Percentiles rank a stretch among this genome's conserved stretches.
Conservation (phyloP, 2,329 filamentous ascomycete species). For the Hypomyces rosellus region DNA sequence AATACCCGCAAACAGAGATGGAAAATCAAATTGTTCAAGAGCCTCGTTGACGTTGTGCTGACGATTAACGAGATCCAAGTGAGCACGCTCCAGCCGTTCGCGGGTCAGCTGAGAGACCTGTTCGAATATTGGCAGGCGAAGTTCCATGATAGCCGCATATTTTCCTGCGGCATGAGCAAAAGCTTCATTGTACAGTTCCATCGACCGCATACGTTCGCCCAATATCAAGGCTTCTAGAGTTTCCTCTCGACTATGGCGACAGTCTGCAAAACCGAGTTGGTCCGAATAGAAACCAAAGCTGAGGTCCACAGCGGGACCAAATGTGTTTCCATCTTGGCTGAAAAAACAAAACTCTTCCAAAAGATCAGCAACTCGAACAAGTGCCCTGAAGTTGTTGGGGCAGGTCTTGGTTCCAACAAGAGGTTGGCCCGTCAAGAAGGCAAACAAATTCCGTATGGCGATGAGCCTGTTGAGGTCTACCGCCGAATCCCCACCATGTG, state of each 20-base stretch:
- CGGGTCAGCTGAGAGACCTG: constrained; percentile 65
- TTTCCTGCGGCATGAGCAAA: constrained; percentile 90
- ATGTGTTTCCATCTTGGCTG: constrained; percentile 50
- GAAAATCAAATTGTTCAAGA: constrained; percentile 86
- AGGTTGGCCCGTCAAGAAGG: constrained; percentile 57
- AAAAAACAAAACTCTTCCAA: constrained; percentile 53
- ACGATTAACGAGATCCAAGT: constrained; percentile 70
- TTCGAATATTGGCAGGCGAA: constrained; percentile 62
- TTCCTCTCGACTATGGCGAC: constrained; percentile 76
- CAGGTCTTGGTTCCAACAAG: constrained; percentile 51
- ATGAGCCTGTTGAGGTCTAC: constrained; percentile 49
- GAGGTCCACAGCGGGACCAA: constrained; percentile 53
- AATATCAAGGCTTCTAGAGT: constrained; percentile 85
- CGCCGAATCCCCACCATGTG: constrained; percentile 26
- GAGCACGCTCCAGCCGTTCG: constrained; percentile 74
- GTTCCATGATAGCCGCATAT: constrained; percentile 62
- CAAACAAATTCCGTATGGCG: constrained; percentile 58
- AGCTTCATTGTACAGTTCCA: constrained; percentile 79
- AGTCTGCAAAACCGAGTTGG: constrained; percentile 70
- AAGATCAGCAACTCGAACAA: constrained; percentile 47
- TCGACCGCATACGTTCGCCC: constrained; percentile 77
- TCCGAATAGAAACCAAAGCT: constrained; percentile 72
- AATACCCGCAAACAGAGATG: constrained; percentile 79
- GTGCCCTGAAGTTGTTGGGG: constrained; percentile 47
- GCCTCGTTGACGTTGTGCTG: constrained; percentile 64